Base-by-base conservation (phyloP, 2,329 filamentous ascomycete genomes). In the Simplicillium sp. region DNA sequence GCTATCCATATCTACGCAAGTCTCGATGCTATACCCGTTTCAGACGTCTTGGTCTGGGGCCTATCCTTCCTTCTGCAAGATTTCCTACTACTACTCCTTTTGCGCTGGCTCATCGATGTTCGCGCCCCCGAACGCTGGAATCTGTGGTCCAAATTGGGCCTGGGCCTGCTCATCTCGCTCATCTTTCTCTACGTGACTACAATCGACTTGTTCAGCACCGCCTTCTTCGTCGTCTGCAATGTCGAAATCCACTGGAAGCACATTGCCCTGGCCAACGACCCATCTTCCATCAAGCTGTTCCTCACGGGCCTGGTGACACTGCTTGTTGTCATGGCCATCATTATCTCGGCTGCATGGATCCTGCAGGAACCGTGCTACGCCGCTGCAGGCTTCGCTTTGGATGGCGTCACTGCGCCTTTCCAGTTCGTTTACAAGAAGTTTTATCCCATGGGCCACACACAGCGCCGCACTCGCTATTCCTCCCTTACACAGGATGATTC, bases 51-150 rank as follows among this genome's bases (percentile, higher is more conserved):
- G 8, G 52, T 49, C 1, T 63, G 56, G 46, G 54, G 54, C 16
- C 51, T 56, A 11, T 59, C 60, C 2, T 63, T 63, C 41, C 61
- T 60, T 41, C 49, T 52, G 4, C 59, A 62, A 32, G 60, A 63
- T 15, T 45, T 56, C 1, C 36, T 53, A 6, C 46, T 61, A 4
- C 48, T 63, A 3, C 44, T 62, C 11, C 16, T 58, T 20, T 50
- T 61, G 33, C 50, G 59, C 7, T 46, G 60, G 2, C 47, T 62
- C 2, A 52, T 62, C 36, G 52, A 56, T 37, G 31, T n/a, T 13
- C 15, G 31, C 13, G 20, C 6, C 20, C 20, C 20, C 7, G 29
- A 40, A 43, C 15, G 35, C 17, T 9, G 40, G 15, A 40, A 17
- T 29, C 32, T 39, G 18, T 38, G 20, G 41, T 35, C 17, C 32